phyloP scores from a whole-genome alignment of 2,329 filamentous ascomycete genomes.

The Diaporthe nobilis region DNA sequence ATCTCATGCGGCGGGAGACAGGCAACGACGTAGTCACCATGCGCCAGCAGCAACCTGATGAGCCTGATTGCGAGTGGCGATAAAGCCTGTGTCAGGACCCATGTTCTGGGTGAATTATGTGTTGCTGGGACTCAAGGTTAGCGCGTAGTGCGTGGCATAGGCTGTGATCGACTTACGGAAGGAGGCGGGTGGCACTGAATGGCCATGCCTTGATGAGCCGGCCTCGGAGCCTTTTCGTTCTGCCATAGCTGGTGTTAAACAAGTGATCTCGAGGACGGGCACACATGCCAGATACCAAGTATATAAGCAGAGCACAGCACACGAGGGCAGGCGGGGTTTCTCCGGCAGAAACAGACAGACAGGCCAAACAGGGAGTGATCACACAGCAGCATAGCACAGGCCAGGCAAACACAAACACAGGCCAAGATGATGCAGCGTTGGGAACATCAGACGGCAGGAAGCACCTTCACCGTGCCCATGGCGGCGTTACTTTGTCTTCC shows the following conservation, averaged over 20 bases:
- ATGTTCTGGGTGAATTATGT: slow-evolving; percentile 85
- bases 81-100: slow-evolving; percentile 90
- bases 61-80: slow-evolving; percentile 89
- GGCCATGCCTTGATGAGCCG: slow-evolving; percentile 57
- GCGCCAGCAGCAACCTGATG: slow-evolving; percentile 84
- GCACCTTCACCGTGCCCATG: slow-evolving; percentile 35
- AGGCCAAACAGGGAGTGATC: slow-evolving; percentile 33
- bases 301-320: slow-evolving; percentile 26
- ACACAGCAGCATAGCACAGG: slow-evolving; percentile 42
- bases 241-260: slow-evolving; percentile 52
- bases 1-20: slow-evolving; percentile 85
- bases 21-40: slow-evolving; percentile 91
- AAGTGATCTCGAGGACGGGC: slow-evolving; percentile 23
- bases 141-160: slow-evolving; percentile 39
- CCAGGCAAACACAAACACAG: slow-evolving; percentile 43
- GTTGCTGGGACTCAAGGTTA: slow-evolving; percentile 65
- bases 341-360: slow-evolving; percentile 24
- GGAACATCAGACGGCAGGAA: slow-evolving; percentile 36
- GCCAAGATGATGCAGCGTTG: slow-evolving; percentile 40
- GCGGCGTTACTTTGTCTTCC: slow-evolving; percentile 36
- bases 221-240: slow-evolving; percentile 62
- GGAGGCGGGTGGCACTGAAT: slow-evolving; percentile 62
- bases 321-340: slow-evolving; percentile 13
- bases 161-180: slow-evolving; percentile 61
- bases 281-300: slow-evolving; percentile 36